Evolutionary conservation across 1,284 basidiomycete species (phyloP), one percentile per base, ranked within the genome.

Genomic region (Cryptococcus sp.): DNA sequence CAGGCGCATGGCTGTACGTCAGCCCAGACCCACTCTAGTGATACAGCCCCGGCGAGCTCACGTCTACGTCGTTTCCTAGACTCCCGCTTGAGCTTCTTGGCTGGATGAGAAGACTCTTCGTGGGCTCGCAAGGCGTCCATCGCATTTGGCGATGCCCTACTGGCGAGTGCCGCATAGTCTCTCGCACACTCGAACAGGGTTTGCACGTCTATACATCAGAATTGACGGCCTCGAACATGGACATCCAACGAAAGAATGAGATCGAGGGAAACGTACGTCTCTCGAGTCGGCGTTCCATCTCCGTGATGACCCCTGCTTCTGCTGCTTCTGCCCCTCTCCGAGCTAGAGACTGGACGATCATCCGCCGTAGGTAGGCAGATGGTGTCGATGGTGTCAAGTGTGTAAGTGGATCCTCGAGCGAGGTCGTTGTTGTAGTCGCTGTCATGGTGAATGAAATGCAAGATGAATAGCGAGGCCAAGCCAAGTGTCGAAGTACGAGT

Each of bases 261-360:
- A n/a, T n/a, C 12, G 24, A 16, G n/a, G 21, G 21, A 9, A 36
- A n/a, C 69, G 56, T 44, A 71, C 69, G 68, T 19, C 51, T 48
- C 43, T 69, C 65, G 0, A 71, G 46, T 42, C 69, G 35, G 23
- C 65, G 43, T 45, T 69, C 69, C 39, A 69, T 65, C 53, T 71
- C 69, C 1, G 54, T 50, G 2, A 71, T 37, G 5, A 65, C 68
- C 7, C 69, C 69, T 9, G 66, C 63, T 54, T 71, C 68, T 2
- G 65, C 68, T 4, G 56, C 62, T 19, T 68, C 61, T 26, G 68
- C 67, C 1, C 69, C 69, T 19, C 49, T 50, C 16, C 62, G 57
- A 12, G 55, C 48, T 11, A 69, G 44, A 9, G 64, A 51, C 5
- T 39, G 23, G 21, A 65, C 58, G 19, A 68, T 56, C 14, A 67